Evolutionary conservation across 2,329 filamentous ascomycete genomes (phyloP).

Genomic region (Fusarium citri): DNA sequence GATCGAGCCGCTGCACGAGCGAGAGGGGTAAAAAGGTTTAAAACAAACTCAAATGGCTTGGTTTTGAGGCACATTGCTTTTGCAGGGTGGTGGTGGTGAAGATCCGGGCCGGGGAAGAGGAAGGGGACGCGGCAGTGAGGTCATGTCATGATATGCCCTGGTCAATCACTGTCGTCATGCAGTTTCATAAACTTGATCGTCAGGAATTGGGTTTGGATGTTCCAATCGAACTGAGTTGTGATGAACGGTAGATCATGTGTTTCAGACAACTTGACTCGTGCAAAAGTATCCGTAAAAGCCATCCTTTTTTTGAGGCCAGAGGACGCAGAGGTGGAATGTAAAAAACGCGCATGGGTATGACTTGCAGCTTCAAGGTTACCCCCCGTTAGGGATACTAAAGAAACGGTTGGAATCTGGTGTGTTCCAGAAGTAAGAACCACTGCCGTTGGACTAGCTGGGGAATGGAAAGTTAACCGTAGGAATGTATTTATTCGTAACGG

Average conservation of each 20-base stretch:
- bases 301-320: neutral
- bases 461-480: neutral
- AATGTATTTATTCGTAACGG: neutral
- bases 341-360: slow-evolving; percentile 21
- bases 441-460: slow-evolving; percentile 1
- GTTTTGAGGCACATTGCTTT: slow-evolving; percentile 29
- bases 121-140: slow-evolving; percentile 31
- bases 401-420: slow-evolving; percentile 28
- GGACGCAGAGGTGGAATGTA: neutral
- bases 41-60: slow-evolving; percentile 24
- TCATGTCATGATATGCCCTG: slow-evolving; percentile 41
- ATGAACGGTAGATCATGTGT: slow-evolving; percentile 9
- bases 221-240: neutral
- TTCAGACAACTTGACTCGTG: slow-evolving; percentile 29
- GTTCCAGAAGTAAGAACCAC: slow-evolving; percentile 22
- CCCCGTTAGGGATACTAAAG: neutral
- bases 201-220: slow-evolving; percentile 3
- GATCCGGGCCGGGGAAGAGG: slow-evolving; percentile 20
- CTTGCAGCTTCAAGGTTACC: slow-evolving; percentile 18
- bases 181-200: slow-evolving; percentile 18
- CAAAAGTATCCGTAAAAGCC: neutral
- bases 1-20: slow-evolving; percentile 3
- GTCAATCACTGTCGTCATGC: slow-evolving; percentile 39
- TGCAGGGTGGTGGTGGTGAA: slow-evolving; percentile 20
- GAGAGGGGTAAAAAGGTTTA: slow-evolving; percentile 14